Evolutionary conservation across 306 rosid genomes (phyloP), one percentile per base, ranked within the genome.

Genomic region (Lagenaria siceraria): DNA sequence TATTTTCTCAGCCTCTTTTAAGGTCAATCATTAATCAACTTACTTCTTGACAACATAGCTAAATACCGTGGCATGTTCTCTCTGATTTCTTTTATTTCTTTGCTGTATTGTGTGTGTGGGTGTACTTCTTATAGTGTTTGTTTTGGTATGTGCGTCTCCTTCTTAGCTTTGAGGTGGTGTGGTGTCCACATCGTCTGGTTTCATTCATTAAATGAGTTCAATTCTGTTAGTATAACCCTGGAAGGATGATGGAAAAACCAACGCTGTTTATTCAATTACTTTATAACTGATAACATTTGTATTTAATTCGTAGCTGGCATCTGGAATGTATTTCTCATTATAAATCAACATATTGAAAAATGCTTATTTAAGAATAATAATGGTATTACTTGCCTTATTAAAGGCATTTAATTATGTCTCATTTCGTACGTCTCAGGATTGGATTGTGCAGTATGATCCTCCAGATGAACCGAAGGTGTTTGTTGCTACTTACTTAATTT

Each of bases 381-480:
- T 27, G 56, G 4, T 7, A 18, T 60, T 60, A 63, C 6, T n/a
- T 10, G 6, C 27, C 46, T 74, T 31, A 12, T 46, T 51, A 31
- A 54, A 53, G n/a, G 27, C 56, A 70, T 24, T 43, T 74, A 36
- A 31, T 14, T 31, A 48, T 63, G 62, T 5, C 68, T 64, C 22
- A 43, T 66, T 46, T 42, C 38, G 76, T 78, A 71, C 38, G 70
- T 88, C 87, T 81, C 74, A 95, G 98, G 98, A 95, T 83, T 95
- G 98, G 97, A 92, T 95, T 87, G 96, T 95, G 89, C 98, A 95
- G 85, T 92, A 77, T 83, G 98, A 95, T 87, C 98, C 98, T 81
- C 98, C 98, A 8, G 98, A 92, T 89, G 96, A 92, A 49, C 98
- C 98, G 24, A 95, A 89, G 97, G 98, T 95, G 79, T 65, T 17